phyloP scores from a whole-genome alignment of 108 stramenopile species.

The Skeletonema menzelii region DNA sequence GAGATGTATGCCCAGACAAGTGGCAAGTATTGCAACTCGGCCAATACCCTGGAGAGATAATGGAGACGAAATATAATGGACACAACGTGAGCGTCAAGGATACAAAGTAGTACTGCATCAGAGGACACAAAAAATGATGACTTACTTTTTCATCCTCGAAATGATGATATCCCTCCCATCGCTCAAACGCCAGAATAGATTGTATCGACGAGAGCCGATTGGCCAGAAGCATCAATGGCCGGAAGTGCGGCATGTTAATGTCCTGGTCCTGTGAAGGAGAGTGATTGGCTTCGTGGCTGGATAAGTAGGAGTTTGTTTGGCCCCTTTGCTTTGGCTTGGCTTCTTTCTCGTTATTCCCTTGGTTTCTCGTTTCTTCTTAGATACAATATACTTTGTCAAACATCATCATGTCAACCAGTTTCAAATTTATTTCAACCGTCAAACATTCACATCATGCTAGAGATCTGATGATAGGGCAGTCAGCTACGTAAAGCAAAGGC shows the following conservation, averaged over 20 bases:
- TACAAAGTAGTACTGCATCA: not conserved
- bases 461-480: too few species aligned
- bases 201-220: constrained; percentile 46
- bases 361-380: too few species aligned
- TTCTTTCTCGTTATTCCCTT: too few species aligned
- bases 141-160: constrained; percentile 40
- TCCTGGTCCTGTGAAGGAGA: not conserved
- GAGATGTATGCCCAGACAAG: constrained; percentile 45
- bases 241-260: constrained; percentile 8
- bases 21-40: constrained; percentile 50
- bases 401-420: too few species aligned
- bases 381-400: too few species aligned
- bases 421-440: too few species aligned
- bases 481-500: too few species aligned
- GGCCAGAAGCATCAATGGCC: constrained; percentile 1
- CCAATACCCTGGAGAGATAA: constrained; percentile 31
- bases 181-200: constrained; percentile 58
- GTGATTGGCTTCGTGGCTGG: not conserved
- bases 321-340: too few species aligned
- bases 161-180: constrained; percentile 61
- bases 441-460: too few species aligned
- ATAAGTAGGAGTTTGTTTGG: too few species aligned
- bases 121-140: not conserved
- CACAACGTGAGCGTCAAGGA: not conserved
- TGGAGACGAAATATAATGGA: not conserved